These are phyloP conservation scores for Wallacemonas sp. DNA, from an alignment of 208 protist genomes.

Conservation along the genomic window DNA sequence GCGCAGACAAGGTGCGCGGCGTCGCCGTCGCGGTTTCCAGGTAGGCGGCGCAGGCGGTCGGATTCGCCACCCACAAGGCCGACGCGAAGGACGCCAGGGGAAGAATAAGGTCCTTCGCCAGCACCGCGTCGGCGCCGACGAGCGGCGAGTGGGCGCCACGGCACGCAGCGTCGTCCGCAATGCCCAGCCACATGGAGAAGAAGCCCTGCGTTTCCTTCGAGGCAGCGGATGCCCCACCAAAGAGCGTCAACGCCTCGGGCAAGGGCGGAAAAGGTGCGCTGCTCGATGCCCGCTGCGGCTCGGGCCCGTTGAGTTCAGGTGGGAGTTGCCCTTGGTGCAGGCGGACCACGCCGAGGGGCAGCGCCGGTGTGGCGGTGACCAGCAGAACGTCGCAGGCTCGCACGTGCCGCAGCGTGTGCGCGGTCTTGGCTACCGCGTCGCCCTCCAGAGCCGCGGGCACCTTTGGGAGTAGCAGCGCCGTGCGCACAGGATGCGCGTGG, in stretches of 20 bases:
- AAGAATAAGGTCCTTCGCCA: constrained; percentile 28
- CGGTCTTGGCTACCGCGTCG: constrained; percentile 61
- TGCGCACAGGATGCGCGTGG: constrained; percentile 43
- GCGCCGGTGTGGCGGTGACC: constrained; percentile 32
- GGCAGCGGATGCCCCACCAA: neutral
- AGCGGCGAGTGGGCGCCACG: constrained; percentile 22
- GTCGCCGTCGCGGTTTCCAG: constrained; percentile 37
- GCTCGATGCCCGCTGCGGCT: no score
- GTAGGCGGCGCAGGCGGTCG: constrained; percentile 41
- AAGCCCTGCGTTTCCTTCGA: neutral
- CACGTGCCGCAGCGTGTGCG: constrained; percentile 60
- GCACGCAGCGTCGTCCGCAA: constrained; percentile 35
- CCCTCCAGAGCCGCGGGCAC: constrained; percentile 50
- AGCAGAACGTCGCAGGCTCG: constrained; percentile 47
- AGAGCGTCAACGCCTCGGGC: neutral
- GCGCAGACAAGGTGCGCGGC: constrained; percentile 7
- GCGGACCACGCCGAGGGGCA: constrained; percentile 61
- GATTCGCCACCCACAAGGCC: constrained; percentile 73
- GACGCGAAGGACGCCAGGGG: constrained; percentile 60
- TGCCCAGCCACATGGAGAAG: constrained; percentile 34
- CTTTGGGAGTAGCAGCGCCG: constrained; percentile 67
- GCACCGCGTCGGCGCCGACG: constrained; percentile 30
- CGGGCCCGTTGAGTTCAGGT: neutral
- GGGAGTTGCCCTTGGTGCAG: constrained; percentile 17
- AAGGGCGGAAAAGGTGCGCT: neutral